phyloP scores from a whole-genome alignment of 441 rosid genomes.

The Pelargonium citronellum region DNA sequence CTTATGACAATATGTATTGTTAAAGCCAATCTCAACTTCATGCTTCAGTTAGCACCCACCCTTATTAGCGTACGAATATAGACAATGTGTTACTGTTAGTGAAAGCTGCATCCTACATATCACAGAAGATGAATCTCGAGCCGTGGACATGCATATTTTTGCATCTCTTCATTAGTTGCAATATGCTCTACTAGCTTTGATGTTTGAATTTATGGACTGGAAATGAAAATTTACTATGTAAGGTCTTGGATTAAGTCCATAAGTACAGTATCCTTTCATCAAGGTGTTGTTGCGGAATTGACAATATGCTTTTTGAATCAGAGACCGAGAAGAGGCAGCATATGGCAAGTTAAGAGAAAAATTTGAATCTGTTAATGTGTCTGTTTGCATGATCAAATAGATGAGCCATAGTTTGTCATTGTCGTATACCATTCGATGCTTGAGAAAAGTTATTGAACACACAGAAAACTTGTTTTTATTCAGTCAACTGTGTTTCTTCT shows the following conservation, averaged over 20 bases:
- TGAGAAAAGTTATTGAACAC: too few species aligned
- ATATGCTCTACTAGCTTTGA: neutral
- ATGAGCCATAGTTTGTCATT: too few species aligned
- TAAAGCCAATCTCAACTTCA: too few species aligned
- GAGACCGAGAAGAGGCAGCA: neutral
- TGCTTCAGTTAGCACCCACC: too few species aligned
- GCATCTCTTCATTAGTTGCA: neutral
- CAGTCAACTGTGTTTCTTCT: too few species aligned
- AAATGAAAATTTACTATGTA: slow-evolving; percentile 2
- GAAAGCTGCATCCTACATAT: too few species aligned
- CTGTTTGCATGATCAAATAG: neutral
- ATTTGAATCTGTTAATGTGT: neutral
- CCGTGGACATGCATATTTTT: neutral
- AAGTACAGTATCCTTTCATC: neutral
- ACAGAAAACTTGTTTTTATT: too few species aligned
- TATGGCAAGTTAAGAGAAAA: neutral
- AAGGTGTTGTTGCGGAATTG: neutral
- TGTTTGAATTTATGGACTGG: neutral
- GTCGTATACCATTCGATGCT: too few species aligned
- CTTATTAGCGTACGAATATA: too few species aligned
- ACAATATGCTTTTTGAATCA: neutral
- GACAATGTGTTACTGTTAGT: too few species aligned
- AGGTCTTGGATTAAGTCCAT: neutral
- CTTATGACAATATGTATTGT: too few species aligned
- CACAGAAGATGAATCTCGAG: neutral